phyloP scores from a whole-genome alignment of 139 green algal species.

The Tetraselmis striata region DNA sequence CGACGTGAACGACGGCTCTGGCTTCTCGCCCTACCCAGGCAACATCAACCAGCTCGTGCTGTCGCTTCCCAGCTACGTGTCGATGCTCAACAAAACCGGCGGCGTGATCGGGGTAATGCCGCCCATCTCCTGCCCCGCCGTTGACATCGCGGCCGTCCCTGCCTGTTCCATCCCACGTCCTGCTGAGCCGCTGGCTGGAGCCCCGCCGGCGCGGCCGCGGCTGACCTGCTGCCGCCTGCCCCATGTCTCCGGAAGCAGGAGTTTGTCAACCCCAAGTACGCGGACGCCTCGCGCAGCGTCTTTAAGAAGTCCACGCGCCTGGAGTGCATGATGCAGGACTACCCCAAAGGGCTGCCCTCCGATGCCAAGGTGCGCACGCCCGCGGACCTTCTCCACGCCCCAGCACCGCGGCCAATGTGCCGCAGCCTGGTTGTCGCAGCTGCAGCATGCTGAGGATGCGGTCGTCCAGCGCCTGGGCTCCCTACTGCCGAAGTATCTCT shows the following conservation, averaged over 20 bases:
- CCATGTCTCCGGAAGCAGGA: constrained; percentile 34
- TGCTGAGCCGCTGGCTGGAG: too few species aligned
- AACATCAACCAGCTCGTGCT: constrained; percentile 97
- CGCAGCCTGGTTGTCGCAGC: too few species aligned
- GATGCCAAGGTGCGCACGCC: constrained; percentile 73
- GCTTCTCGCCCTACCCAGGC: constrained; percentile 91
- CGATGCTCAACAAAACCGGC: constrained; percentile 58
- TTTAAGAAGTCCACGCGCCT: constrained; percentile 94
- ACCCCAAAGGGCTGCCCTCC: constrained; percentile 64
- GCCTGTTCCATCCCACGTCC: too few species aligned
- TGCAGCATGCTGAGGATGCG: too few species aligned
- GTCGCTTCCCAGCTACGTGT: constrained; percentile 60
- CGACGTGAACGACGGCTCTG: constrained; percentile 81
- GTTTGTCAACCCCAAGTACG: constrained; percentile 99
- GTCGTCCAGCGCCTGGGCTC: too few species aligned
- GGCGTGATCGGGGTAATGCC: constrained; percentile 75
- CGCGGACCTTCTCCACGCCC: too few species aligned
- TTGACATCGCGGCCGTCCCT: too few species aligned
- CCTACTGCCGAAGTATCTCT: too few species aligned
- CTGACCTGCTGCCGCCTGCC: too few species aligned
- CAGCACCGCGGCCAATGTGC: too few species aligned
- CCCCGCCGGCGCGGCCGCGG: too few species aligned
- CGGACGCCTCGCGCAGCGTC: constrained; percentile 68
- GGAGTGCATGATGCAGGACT: constrained; percentile 99
- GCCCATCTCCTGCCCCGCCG: too few species aligned